Evolutionary conservation across 495 filamentous ascomycete genomes (phyloP), one percentile per base, ranked within the genome.

Genomic region (Haplographium delicatum): DNA sequence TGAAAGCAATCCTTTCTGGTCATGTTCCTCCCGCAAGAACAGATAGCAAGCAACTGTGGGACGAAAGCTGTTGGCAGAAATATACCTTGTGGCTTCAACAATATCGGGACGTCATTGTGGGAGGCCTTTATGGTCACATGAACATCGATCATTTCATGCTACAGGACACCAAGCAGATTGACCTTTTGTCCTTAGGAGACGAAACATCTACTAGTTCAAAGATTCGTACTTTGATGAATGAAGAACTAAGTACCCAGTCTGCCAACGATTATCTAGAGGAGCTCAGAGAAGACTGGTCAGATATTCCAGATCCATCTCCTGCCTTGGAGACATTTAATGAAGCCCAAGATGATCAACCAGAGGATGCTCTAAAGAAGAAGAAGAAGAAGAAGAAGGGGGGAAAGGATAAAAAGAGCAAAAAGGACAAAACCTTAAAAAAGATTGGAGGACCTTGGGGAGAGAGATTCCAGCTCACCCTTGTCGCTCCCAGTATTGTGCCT

Each of bases 101-200:
- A 59, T 99, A 89, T 59, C 86, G 94, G 28, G 93, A 99, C 65
- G 83, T 99, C 9, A 71, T 99, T 9, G 76, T 89, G 28, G 78
- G 79, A 5, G 80, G 81, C 13, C 48, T 93, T 13, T 99, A 86
- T 57, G 93, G 91, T 1, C 93, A 99, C 63, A 97, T 99, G 91
- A 99, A 99, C 62, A 85, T 96, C 53, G 93, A 99, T 60, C 93
- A 99, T 63, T 99, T 97, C 68, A 78, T 97, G 60, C 68, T 99
- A 7, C 91, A 96, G 59, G 93, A 96, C 68, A 86, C 79, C 51
- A 69, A 85, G 9, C 76, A 95, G 11, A 73, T 97, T 37, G 70
- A 89, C 35, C 70, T 80, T 45, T 65, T 69, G n/a, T 48, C 78
- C 13, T n/a, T n/a, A n/a, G 59, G 65, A 3, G 78, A 72, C 3